phyloP scores from a whole-genome alignment of 2,329 filamentous ascomycete genomes.

The Cladosporium sp. region DNA sequence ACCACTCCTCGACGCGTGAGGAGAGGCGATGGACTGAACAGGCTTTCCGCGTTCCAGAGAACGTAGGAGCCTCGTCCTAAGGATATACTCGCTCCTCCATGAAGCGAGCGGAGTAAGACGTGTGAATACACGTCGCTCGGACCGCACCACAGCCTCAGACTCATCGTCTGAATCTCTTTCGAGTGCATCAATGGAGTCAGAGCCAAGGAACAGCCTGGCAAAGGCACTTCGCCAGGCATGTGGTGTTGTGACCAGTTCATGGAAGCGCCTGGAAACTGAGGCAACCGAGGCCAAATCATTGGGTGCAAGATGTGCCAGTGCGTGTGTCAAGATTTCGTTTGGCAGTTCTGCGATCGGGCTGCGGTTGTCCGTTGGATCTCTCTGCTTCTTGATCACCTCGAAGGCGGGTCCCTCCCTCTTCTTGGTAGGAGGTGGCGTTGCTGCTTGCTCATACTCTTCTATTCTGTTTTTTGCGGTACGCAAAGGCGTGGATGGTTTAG shows the following conservation, averaged over 20 bases:
- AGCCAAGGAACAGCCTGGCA: constrained; percentile 82
- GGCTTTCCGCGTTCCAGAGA: constrained; percentile 83
- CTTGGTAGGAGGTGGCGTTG: constrained; percentile 39
- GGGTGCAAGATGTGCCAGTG: constrained; percentile 85
- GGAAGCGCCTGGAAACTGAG: constrained; percentile 84
- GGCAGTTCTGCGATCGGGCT: constrained; percentile 65
- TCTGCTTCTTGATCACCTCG: constrained; percentile 53
- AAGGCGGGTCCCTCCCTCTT: constrained; percentile 52
- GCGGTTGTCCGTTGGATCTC: constrained; percentile 47
- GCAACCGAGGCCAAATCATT: constrained; percentile 80
- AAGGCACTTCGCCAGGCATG: constrained; percentile 95
- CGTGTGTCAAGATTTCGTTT: constrained; percentile 90
- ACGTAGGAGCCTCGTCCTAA: constrained; percentile 80
- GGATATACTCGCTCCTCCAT: constrained; percentile 93
- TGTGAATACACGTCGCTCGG: constrained; percentile 77
- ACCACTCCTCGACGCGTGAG: constrained; percentile 55
- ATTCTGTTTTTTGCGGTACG: constrained; percentile 54
- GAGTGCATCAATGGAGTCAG: constrained; percentile 56
- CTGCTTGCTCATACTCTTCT: constrained; percentile 56
- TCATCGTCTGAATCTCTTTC: constrained; percentile 49
- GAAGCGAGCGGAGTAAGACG: constrained; percentile 82
- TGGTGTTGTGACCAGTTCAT: constrained; percentile 81
- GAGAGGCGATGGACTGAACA: constrained; percentile 53
- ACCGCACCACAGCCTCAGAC: constrained; percentile 59
- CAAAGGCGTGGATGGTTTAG: constrained; percentile 32